Conservation (phyloP, 495 filamentous ascomycete species). For the Viridothelium virens region DNA sequence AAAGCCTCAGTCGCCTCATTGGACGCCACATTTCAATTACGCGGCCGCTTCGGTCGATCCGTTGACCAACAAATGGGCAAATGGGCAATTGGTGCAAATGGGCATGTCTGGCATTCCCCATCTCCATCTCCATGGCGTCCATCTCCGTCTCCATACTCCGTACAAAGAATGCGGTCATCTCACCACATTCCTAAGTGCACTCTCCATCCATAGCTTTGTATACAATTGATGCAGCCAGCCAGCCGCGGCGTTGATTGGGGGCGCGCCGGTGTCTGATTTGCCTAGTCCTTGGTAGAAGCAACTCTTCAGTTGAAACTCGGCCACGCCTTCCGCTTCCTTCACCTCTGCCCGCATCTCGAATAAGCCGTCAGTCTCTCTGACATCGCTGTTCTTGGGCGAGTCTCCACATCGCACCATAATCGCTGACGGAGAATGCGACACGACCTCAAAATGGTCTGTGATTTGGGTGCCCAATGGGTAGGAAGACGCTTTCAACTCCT, state of each 20-base stretch:
- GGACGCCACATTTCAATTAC: background rate
- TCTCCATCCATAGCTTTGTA: slow-evolving; percentile 55
- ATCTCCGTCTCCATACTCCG: too few species aligned
- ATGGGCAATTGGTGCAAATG: too few species aligned
- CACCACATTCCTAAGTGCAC: slow-evolving; percentile 37
- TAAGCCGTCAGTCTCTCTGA: slow-evolving; percentile 57
- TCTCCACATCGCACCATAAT: slow-evolving; percentile 62
- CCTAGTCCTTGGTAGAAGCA: slow-evolving; percentile 52
- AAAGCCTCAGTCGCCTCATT: background rate
- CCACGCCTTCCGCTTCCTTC: slow-evolving; percentile 51
- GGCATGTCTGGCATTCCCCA: slow-evolving; percentile 16
- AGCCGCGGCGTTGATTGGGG: slow-evolving; percentile 47
- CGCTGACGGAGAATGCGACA: slow-evolving; percentile 53
- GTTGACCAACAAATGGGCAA: background rate
- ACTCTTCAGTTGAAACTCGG: slow-evolving; percentile 61
- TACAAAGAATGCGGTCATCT: slow-evolving; percentile 13
- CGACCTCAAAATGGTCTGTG: slow-evolving; percentile 71
- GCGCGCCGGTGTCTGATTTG: slow-evolving; percentile 29
- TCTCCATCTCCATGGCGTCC: too few species aligned
- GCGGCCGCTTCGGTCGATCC: background rate
- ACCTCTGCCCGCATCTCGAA: slow-evolving; percentile 60
- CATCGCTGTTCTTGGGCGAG: slow-evolving; percentile 49
- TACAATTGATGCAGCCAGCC: slow-evolving; percentile 57
- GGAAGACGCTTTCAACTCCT: slow-evolving; percentile 44
- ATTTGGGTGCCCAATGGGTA: slow-evolving; percentile 59